Evolutionary conservation across 208 protist genomes (phyloP).

Genomic region (Wallacemonas sp.): DNA sequence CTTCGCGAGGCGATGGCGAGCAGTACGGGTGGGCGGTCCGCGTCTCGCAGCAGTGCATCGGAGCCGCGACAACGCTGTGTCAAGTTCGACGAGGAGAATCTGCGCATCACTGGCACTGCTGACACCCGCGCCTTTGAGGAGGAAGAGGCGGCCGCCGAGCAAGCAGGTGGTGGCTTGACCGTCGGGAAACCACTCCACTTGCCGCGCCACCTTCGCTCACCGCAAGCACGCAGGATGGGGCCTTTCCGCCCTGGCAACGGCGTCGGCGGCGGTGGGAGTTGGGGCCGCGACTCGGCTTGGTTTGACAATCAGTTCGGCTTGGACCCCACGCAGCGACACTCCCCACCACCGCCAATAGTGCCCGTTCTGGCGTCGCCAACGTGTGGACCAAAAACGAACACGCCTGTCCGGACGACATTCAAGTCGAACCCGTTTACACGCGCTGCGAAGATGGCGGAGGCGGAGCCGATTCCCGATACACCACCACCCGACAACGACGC

Average conservation of each 20-base stretch:
- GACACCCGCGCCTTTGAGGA: constrained; percentile 11
- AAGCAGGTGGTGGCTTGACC: background rate
- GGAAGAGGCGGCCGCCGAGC: background rate
- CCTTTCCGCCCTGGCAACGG: background rate
- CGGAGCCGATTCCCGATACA: too few relatives aligned
- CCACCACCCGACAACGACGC: too few relatives aligned
- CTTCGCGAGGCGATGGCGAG: background rate
- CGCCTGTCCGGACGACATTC: constrained; percentile 4
- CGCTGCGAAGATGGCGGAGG: background rate
- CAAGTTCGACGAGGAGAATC: constrained; percentile 5
- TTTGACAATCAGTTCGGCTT: constrained; percentile 62
- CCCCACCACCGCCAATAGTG: background rate
- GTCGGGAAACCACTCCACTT: background rate
- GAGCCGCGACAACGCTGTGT: background rate
- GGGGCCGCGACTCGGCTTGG: constrained; percentile 68
- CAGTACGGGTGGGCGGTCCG: background rate
- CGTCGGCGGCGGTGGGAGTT: constrained; percentile 19
- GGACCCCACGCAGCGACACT: background rate
- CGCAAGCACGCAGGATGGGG: background rate
- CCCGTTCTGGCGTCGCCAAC: too few relatives aligned
- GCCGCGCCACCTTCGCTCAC: constrained; percentile 4
- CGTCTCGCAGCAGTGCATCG: background rate
- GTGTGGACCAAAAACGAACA: background rate
- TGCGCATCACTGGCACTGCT: background rate
- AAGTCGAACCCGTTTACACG: constrained; percentile 3